phyloP scores from a whole-genome alignment of 2,329 filamentous ascomycete species.

The Colletotrichum sp. region DNA sequence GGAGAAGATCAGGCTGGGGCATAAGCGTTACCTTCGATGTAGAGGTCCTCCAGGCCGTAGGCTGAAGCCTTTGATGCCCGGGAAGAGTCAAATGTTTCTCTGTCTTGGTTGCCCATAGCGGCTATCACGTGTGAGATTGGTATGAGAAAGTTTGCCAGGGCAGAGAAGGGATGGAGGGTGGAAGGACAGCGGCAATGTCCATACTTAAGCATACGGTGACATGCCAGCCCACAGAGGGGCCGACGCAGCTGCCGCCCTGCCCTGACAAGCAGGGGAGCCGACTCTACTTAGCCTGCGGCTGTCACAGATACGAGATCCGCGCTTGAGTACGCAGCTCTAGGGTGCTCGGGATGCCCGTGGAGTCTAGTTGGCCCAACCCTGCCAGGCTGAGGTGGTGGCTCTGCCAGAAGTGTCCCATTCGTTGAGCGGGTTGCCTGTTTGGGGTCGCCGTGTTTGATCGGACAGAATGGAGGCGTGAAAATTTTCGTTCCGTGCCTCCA shows the following conservation, averaged over 20 bases:
- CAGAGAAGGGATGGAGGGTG: not conserved
- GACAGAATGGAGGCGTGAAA: not conserved
- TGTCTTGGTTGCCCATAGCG: not conserved
- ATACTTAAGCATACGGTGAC: constrained; percentile 7
- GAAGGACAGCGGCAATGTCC: not conserved
- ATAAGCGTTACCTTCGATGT: not conserved
- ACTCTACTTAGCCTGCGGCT: not conserved
- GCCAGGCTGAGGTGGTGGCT: not conserved
- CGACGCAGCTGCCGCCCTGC: not conserved
- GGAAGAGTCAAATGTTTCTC: not conserved
- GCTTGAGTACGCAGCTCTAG: not conserved
- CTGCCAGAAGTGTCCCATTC: not conserved
- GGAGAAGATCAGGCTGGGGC: not conserved
- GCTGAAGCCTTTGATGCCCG: not conserved
- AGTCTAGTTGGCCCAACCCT: not conserved
- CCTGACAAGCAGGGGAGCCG: not conserved
- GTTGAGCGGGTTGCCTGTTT: not conserved
- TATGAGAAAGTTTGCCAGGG: not conserved
- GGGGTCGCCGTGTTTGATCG: not conserved
- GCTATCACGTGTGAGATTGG: not conserved
- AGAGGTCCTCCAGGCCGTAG: not conserved
- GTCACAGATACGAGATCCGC: not conserved
- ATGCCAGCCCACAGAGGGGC: not conserved
- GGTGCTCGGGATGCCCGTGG: not conserved
- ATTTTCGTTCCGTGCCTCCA: not conserved